Evolutionary conservation across 1,284 basidiomycete genomes (phyloP), one percentile per base, ranked within the genome.

Genomic region (Leccinum angustisporum): DNA sequence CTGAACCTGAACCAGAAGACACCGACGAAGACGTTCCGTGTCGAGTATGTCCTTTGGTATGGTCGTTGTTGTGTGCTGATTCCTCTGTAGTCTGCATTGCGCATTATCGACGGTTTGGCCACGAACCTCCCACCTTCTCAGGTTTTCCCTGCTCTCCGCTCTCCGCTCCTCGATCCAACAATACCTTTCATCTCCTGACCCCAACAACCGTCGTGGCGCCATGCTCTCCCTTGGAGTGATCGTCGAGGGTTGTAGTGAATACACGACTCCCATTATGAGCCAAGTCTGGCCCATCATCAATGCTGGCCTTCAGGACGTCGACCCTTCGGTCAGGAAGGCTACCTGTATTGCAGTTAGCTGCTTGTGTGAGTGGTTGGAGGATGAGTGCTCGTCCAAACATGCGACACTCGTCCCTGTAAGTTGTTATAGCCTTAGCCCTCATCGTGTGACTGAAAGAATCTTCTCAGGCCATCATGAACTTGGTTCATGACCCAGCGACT

Each of bases 211-310:
- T 65, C 96, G 97, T 67, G 94, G 94, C 56, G 97, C 96, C 7
- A 91, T 99, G 80, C 94, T 98, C 75, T 92, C 97, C 5, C 90
- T 99, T 62, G 97, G 97, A 69, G 94, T 99, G 56, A 87, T 90
- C 55, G 95, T 99, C 62, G 97, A 99, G 77, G 97, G 97, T 27
- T 98, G 97, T 81, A 95, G 93, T 77, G 95, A 99, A 80, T 99
- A 84, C 80, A 98, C 99, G 84, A 94, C 94, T 36, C 95, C 97
- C 6, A 86, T 96, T 71, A 94, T 99, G 84, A 80, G 80, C 68
- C 85, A 94, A 69, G 88, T 99, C 54, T 99, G 97, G 97, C 95
- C 96, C 1, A 84, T 97, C 65, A 90, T 99, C 68, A 94, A 98
- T 76, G 83, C 87, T 56, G 96, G 97, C 68, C 86, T 99, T 56